Percentiles rank a stretch among this genome's conserved stretches.
Conservation (phyloP, 768 basidiomycete genomes). For the Mycena galopus region DNA sequence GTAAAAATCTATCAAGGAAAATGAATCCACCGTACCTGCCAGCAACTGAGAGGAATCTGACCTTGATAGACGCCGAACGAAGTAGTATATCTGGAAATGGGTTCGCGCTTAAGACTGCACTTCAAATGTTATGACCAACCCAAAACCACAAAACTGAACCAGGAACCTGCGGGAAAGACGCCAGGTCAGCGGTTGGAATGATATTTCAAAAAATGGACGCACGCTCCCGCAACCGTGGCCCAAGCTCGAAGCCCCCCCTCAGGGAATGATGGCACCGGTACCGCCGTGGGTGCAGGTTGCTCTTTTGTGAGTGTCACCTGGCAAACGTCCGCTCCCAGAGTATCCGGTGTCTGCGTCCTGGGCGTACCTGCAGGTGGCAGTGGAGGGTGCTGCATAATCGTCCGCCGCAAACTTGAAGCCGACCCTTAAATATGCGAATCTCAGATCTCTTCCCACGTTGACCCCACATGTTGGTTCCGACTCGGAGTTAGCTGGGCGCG, state of each 20-base stretch:
- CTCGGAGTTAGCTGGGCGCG: no score
- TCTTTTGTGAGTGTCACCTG: background rate
- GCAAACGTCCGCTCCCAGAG: background rate
- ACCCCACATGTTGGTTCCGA: no score
- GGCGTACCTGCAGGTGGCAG: no score
- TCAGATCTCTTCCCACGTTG: no score
- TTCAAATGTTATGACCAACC: background rate
- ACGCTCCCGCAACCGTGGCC: background rate
- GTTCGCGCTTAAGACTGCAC: no score
- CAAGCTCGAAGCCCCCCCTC: background rate
- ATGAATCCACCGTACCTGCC: no score
- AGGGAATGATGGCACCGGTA: background rate
- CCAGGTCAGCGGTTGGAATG: background rate
- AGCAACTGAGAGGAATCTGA: background rate
- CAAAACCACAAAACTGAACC: conserved; percentile 13
- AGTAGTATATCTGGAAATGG: conserved; percentile 48
- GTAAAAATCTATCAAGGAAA: background rate
- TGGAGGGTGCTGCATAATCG: no score
- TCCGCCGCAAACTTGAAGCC: no score
- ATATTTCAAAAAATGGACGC: background rate
- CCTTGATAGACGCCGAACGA: conserved; percentile 53
- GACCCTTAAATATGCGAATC: no score
- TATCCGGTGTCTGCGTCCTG: no score
- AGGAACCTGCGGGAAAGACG: background rate
- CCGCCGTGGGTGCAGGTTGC: background rate